A percentile compares a stretch with the other conserved stretches of the same genome.
Conservation (phyloP, 1,284 basidiomycete genomes). For the Puccinia sorghi region DNA sequence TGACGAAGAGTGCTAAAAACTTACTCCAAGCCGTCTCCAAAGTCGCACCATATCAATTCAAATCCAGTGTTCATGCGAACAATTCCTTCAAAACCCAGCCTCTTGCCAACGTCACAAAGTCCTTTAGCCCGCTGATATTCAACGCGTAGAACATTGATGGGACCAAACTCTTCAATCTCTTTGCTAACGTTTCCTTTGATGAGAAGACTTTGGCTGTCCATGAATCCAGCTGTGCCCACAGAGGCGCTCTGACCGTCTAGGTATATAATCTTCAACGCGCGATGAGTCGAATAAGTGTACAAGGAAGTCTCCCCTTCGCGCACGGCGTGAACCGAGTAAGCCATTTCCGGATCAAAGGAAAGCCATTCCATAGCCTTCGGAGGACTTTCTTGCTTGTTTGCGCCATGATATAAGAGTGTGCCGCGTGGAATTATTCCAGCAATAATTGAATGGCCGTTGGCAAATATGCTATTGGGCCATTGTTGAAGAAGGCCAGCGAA, state of each 20-base stretch:
- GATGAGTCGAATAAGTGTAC: conserved; percentile 59
- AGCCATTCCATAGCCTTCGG: conserved; percentile 59
- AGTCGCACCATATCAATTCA: conserved; percentile 53
- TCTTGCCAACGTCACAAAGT: conserved; percentile 48
- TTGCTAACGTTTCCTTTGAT: conserved; percentile 57
- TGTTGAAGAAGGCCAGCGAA: conserved; percentile 62
- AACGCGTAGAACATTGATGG: background rate
- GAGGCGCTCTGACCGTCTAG: conserved; percentile 62
- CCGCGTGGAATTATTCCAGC: conserved; percentile 60
- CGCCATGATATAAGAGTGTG: conserved; percentile 62
- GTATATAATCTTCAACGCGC: conserved; percentile 61
- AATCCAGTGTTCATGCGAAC: conserved; percentile 53
- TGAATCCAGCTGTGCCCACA: conserved; percentile 58
- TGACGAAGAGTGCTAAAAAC: background rate
- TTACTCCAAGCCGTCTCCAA: conserved; percentile 47
- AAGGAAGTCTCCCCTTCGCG: conserved; percentile 50
- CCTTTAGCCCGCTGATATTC: conserved; percentile 50
- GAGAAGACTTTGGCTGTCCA: conserved; percentile 62
- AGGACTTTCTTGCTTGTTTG: conserved; percentile 56
- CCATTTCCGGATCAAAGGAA: conserved; percentile 62
- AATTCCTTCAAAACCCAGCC: conserved; percentile 51
- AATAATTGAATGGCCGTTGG: conserved; percentile 63
- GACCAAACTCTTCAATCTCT: conserved; percentile 4
- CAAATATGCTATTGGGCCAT: conserved; percentile 64
- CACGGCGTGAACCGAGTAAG: conserved; percentile 51